Conservation (phyloP, 495 filamentous ascomycete genomes). For the Cudoniella acicularis region DNA sequence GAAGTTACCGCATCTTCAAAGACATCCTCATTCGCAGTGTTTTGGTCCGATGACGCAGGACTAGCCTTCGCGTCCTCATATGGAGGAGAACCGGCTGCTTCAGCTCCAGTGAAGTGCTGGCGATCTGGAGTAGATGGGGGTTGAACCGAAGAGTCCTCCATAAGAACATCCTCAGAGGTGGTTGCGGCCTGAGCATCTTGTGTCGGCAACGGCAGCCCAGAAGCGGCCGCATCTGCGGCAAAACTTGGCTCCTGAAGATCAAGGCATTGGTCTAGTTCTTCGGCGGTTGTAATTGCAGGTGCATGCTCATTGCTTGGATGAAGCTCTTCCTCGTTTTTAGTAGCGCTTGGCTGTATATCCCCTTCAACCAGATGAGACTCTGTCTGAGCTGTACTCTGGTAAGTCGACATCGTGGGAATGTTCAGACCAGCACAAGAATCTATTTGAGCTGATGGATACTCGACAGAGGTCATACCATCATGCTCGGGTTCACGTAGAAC, state of each 20-base stretch:
- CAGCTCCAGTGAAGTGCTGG: neutral
- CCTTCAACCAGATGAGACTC: neutral
- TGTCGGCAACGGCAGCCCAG: neutral
- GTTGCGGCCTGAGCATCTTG: neutral
- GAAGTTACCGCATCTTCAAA: conserved; percentile 25
- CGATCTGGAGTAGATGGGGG: neutral
- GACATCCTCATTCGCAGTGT: conserved; percentile 10
- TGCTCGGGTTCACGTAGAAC: neutral
- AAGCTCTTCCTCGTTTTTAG: no score
- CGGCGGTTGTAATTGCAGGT: no score
- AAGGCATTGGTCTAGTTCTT: no score
- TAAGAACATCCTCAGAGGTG: neutral
- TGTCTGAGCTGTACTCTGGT: neutral
- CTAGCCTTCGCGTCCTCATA: conserved; percentile 46
- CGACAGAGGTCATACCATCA: conserved; percentile 1
- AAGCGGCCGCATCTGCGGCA: no score
- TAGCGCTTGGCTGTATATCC: no score
- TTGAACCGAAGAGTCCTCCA: neutral
- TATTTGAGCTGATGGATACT: conserved; percentile 22
- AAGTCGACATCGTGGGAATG: conserved; percentile 8
- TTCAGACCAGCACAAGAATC: conserved; percentile 12
- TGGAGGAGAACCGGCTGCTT: conserved; percentile 13
- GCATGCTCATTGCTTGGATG: no score
- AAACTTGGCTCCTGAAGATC: no score
- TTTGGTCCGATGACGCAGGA: conserved; percentile 24